Base-by-base conservation (phyloP, 2,329 filamentous ascomycete species). In the Colletotrichum sp. region DNA sequence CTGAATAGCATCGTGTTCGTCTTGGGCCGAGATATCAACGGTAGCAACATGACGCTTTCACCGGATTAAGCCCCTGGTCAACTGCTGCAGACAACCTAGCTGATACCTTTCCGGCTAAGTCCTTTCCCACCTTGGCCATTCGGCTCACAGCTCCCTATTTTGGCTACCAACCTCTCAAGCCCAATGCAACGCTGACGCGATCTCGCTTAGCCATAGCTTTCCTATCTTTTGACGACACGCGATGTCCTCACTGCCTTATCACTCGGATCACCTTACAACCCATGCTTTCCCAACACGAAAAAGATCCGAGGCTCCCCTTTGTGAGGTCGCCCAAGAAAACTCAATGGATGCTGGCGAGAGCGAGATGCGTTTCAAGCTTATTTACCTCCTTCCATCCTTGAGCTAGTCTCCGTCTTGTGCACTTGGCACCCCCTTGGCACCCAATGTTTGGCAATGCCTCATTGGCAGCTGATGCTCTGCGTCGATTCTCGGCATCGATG, bases 371-470 rank as follows among this genome's bases (percentile, higher is more conserved):
- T 70, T 73, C 66, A 70, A 43, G 6, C 24, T 55, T 66, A 65
- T 70, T 70, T 54, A 38, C 31, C 66, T 73, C 70, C 70, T 73
- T 73, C 66, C 70, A 51, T 31, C 47, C 70, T 70, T 38, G 70
- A 73, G 54, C 66, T 73, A 73, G 66, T 59, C 66, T 73, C 70
- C 54, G 59, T 59, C 51, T 70, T 55, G 34, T 65, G 67, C 5
- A 61, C 59, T 73, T 70, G 70, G 70, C 70, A 59, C 2, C 18
- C 4, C 11, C 66, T 61, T 70, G 66, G 70, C 66, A 61, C 3
- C 12, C 5, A 24, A 54, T 27, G 24, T 61, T 61, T 59, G 59
- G 51, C 24, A 73, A 38, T 27, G 5, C 43, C 24, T 55, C 18
- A 70, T 73, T 73, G 70, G 54, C 29, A 31, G 59, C 4, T 18